Percentiles rank a stretch among this genome's conserved stretches.
phyloP scores from a whole-genome alignment of 495 filamentous ascomycete genomes.

The Hypoxylon cercidicola region DNA sequence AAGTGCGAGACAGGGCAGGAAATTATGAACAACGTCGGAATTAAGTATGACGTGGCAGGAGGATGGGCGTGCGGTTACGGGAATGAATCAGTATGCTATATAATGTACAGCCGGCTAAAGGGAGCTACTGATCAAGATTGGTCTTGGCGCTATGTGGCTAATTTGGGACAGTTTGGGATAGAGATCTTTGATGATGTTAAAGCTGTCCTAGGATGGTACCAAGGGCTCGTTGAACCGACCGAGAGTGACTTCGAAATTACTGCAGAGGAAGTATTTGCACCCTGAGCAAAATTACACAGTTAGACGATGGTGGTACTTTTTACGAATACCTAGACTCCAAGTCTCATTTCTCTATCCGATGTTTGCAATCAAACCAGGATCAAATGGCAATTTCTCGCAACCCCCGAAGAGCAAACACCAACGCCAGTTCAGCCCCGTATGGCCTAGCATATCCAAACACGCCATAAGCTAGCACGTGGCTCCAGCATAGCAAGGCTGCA shows the following conservation, averaged over 20 bases:
- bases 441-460: no score
- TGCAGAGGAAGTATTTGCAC: conserved; percentile 2
- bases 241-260: neutral
- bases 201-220: conserved; percentile 1
- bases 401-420: no score
- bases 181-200: neutral
- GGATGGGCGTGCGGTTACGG: conserved; percentile 2
- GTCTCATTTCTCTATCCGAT: no score
- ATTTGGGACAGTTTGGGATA: conserved; percentile 5
- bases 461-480: no score
- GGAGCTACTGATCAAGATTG: neutral
- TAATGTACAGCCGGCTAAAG: conserved; percentile 1
- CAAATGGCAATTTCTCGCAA: no score
- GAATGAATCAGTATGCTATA: conserved; percentile 5
- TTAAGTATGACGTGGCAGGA: conserved; percentile 6
- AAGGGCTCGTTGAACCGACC: neutral
- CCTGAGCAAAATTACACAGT: no score
- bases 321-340: no score
- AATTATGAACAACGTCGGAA: neutral
- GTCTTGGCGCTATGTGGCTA: conserved; percentile 11
- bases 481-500: no score
- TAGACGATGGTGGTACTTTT: no score
- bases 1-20: neutral
- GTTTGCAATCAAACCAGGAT: no score
- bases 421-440: no score